Conservation (phyloP, 176 grass and related monocot species). For the Triticum dicoccoides region DNA sequence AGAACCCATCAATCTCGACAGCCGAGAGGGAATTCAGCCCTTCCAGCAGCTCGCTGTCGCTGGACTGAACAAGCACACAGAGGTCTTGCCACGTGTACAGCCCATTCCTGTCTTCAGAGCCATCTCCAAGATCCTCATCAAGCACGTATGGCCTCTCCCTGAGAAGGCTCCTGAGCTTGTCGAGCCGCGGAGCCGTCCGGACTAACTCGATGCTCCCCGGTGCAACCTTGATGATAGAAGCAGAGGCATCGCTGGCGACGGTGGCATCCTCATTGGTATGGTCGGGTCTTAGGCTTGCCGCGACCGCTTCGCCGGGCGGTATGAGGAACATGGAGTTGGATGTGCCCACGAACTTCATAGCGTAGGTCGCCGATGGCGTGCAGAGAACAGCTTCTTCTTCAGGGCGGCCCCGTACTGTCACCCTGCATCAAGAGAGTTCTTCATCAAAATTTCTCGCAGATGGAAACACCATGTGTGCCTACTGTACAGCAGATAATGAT, state of each 20-base stretch:
- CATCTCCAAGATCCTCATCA: conserved; percentile 65
- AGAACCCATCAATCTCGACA: conserved; percentile 78
- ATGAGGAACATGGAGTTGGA: conserved; percentile 83
- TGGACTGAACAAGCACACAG: conserved; percentile 74
- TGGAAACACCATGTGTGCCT: neutral
- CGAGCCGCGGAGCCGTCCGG: conserved; percentile 62
- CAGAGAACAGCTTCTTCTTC: conserved; percentile 93
- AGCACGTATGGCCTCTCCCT: conserved; percentile 64
- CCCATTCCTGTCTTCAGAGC: conserved; percentile 4
- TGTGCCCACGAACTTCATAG: conserved; percentile 94
- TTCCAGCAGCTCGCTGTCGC: conserved; percentile 69
- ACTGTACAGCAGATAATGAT: neutral
- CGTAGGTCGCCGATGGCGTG: conserved; percentile 74
- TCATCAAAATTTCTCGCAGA: neutral
- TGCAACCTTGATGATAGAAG: conserved; percentile 76
- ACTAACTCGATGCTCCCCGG: conserved; percentile 76
- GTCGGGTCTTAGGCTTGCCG: neutral
- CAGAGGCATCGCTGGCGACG: neutral
- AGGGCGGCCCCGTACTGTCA: conserved; percentile 53
- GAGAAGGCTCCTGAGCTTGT: conserved; percentile 68
- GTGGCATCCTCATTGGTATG: neutral
- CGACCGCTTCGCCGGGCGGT: conserved; percentile 44
- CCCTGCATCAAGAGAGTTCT: conserved; percentile 24
- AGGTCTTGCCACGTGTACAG: conserved; percentile 79
- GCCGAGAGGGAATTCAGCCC: conserved; percentile 62